Conservation (phyloP, 768 basidiomycete genomes). For the Serendipita sp. region DNA sequence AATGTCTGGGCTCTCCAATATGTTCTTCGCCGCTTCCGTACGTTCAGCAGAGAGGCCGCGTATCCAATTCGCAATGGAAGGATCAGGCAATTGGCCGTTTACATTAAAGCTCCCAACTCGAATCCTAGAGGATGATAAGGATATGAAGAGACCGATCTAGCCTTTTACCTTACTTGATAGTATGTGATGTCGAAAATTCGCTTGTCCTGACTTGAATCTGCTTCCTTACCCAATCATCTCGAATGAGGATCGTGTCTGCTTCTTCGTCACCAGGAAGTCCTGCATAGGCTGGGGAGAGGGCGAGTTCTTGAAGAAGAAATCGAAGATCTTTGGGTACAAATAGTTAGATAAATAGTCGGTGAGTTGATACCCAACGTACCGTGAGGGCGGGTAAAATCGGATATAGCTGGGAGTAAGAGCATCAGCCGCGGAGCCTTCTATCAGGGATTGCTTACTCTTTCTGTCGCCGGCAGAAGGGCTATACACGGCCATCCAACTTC, state of each 20-base stretch:
- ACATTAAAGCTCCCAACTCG: constrained; percentile 76
- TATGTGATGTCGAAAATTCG: constrained; percentile 11
- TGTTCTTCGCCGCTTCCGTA: constrained; percentile 13
- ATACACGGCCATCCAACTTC: not conserved
- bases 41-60: not conserved
- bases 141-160: not conserved
- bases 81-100: constrained; percentile 60
- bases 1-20: constrained; percentile 41
- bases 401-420: not conserved
- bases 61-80: constrained; percentile 41
- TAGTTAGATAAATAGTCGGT: not conserved
- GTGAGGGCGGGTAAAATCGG: not conserved
- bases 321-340: not conserved
- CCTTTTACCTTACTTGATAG: constrained; percentile 11
- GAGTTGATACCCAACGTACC: not conserved
- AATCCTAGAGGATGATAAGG: constrained; percentile 29
- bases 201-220: constrained; percentile 20
- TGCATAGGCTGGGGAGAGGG: constrained; percentile 45
- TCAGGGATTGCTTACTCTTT: not conserved
- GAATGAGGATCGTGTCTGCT: constrained; percentile 39
- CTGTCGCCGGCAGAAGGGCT: not conserved
- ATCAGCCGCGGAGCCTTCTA: not conserved
- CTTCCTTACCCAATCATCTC: constrained; percentile 47
- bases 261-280: constrained; percentile 48
- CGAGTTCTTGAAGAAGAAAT: constrained; percentile 23